Conservation (phyloP, 2,329 filamentous ascomycete species). For the Colletotrichum viniferum region DNA sequence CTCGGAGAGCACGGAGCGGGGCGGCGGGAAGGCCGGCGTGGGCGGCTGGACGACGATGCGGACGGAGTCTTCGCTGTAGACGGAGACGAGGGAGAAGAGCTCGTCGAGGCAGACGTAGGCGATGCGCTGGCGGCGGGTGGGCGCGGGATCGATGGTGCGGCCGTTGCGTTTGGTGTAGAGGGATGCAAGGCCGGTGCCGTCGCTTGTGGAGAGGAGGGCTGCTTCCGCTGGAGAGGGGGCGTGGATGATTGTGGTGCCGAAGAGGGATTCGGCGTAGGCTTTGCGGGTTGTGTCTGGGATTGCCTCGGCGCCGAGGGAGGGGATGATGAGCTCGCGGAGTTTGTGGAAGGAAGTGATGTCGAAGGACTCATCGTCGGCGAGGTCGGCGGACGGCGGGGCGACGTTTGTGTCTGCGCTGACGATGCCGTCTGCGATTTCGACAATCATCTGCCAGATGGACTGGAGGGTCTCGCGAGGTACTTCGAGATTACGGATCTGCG, state of each 20-base stretch:
- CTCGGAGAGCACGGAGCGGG: constrained; percentile 25
- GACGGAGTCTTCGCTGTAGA: constrained; percentile 45
- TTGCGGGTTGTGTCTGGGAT: constrained; percentile 72
- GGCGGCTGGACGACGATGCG: constrained; percentile 46
- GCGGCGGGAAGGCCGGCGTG: constrained; percentile 44
- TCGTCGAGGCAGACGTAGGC: constrained; percentile 82
- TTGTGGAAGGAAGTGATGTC: constrained; percentile 77
- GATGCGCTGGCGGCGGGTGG: constrained; percentile 72
- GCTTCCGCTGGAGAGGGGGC: constrained; percentile 58
- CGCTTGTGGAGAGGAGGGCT: constrained; percentile 56
- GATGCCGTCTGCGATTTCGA: constrained; percentile 71
- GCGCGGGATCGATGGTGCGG: constrained; percentile 70
- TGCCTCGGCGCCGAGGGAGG: constrained; percentile 68
- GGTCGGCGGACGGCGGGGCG: constrained; percentile 48
- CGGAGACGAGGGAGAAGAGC: constrained; percentile 71
- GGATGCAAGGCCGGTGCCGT: constrained; percentile 57
- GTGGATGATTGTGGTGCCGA: constrained; percentile 83
- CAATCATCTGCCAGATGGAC: constrained; percentile 73
- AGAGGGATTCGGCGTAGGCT: constrained; percentile 76
- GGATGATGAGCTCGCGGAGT: constrained; percentile 75
- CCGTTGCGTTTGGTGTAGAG: constrained; percentile 72
- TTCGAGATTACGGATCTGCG: constrained; percentile 57
- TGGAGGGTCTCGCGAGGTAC: constrained; percentile 51
- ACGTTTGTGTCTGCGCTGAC: constrained; percentile 65
- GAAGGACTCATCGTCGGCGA: constrained; percentile 76